phyloP scores from a whole-genome alignment of 2,329 filamentous ascomycete genomes.

The Paecilomyces dactylethromorphus region DNA sequence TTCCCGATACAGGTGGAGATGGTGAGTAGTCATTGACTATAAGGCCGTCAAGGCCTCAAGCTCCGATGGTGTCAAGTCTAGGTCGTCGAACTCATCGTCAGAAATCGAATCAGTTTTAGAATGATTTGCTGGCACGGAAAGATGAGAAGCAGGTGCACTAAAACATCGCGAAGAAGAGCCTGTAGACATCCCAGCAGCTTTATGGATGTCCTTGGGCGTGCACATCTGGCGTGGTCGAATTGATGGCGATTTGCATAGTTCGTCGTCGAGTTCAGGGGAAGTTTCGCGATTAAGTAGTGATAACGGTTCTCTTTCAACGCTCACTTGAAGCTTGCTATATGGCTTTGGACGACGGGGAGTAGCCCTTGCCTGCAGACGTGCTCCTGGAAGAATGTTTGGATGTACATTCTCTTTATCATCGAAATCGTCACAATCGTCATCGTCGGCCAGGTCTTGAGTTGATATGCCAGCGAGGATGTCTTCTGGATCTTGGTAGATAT shows the following conservation, averaged over 20 bases:
- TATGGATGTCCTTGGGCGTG: not conserved
- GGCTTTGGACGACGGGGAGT: not conserved
- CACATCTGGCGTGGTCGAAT: not conserved
- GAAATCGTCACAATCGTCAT: not conserved
- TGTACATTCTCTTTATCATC: slow-evolving; percentile 5
- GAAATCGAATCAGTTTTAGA: not conserved
- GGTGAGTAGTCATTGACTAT: not conserved
- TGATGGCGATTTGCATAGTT: not conserved
- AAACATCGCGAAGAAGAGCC: not conserved
- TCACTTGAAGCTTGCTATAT: not conserved
- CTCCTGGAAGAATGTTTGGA: not conserved
- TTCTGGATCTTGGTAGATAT: slow-evolving; percentile 1
- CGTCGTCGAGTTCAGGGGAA: not conserved
- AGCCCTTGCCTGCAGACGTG: not conserved
- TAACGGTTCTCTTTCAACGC: not conserved
- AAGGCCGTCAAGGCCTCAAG: slow-evolving; percentile 3
- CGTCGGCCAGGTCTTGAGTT: not conserved
- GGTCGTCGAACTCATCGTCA: slow-evolving; percentile 7
- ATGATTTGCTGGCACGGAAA: not conserved
- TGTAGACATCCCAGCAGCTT: not conserved
- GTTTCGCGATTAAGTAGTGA: not conserved
- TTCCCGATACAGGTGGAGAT: not conserved
- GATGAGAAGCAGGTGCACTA: not conserved
- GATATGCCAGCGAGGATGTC: slow-evolving; percentile 1
- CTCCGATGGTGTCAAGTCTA: slow-evolving; percentile 4